phyloP scores from a whole-genome alignment of 2,329 filamentous ascomycete species.

The Akanthomyces lecanii region DNA sequence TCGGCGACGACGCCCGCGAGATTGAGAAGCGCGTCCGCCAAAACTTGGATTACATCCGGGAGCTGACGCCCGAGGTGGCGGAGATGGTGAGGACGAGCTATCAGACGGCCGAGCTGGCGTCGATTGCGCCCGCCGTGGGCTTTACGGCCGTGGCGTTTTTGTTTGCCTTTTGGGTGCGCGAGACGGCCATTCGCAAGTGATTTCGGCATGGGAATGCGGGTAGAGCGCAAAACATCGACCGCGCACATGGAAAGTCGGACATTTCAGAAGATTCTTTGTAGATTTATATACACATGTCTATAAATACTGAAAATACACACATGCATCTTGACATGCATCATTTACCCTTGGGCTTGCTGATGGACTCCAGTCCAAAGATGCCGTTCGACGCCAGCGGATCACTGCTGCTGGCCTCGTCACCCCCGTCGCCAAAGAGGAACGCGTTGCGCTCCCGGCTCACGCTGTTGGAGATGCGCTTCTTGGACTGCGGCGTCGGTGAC shows the following conservation, averaged over 20 bases:
- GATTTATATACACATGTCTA: neutral
- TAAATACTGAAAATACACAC: neutral
- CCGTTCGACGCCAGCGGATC: conserved; percentile 41
- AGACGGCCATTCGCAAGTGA: conserved; percentile 39
- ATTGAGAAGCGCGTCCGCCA: conserved; percentile 67
- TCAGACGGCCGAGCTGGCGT: conserved; percentile 41
- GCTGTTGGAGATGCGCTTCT: conserved; percentile 40
- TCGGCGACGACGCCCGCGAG: conserved; percentile 54
- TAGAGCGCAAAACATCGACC: no score
- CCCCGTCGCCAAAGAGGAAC: conserved; percentile 54
- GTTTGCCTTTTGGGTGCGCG: conserved; percentile 49
- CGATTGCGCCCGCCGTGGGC: conserved; percentile 36
- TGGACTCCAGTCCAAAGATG: conserved; percentile 53
- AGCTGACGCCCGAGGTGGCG: conserved; percentile 56
- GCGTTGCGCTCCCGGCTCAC: conserved; percentile 52
- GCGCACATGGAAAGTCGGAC: neutral
- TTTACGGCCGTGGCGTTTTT: conserved; percentile 37
- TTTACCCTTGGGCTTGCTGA: conserved; percentile 30
- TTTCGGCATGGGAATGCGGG: neutral
- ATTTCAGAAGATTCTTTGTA: neutral
- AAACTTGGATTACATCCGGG: conserved; percentile 64
- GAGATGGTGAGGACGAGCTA: conserved; percentile 63
- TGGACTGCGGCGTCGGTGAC: conserved; percentile 32
- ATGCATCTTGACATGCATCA: neutral
- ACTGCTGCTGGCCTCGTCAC: conserved; percentile 27